Base-by-base conservation (phyloP, 2,329 filamentous ascomycete genomes). In the Trichoderma koningiopsis region DNA sequence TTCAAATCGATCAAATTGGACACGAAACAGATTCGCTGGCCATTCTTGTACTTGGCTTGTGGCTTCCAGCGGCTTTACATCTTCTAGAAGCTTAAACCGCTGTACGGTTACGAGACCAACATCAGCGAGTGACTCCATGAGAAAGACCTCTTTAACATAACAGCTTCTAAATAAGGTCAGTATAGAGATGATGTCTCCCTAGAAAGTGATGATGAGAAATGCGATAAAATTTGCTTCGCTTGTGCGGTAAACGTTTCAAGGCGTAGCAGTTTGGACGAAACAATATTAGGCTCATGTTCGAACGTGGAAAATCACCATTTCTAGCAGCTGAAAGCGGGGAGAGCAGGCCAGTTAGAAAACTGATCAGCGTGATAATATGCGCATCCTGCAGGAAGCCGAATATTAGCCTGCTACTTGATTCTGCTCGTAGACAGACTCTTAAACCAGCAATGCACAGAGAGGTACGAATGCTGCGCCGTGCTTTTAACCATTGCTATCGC, bases 1-100 rank as follows among this genome's bases (percentile, higher is more conserved):
- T 49, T 65, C 60, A 27, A 69, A 69, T 22, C 68, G 60, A 16
- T 69, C 68, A 6, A 43, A 43, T 19, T 69, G 49, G 13, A 35
- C 53, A 35, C 27, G 35, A n/a, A 68, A 63, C 5, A 49, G 19
- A 11, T 19, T 19, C 3, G 43, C 55, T 14, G 65, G 65, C 57
- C 43, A 68, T 29, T 43, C 33, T 6, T 55, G 10, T 0, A 43
- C 1, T 7, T 63, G 22, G 7, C 43, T 13, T n/a, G 10, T 24
- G 19, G 2, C 6, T 22, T 14, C 7, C 2, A n/a, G 8, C 19
- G 49, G 35, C 14, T 63, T 27, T 22, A 33, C 7, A 1, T 60
- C 16, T 27, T 61, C 37, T 14, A 68, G 40, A 33, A 40, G 31
- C 22, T 52, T 68, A 16, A 68, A 68, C 4, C 16, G 65, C 33